Conservation (phyloP, 2,329 filamentous ascomycete genomes). For the Paramyrothecium sp. region DNA sequence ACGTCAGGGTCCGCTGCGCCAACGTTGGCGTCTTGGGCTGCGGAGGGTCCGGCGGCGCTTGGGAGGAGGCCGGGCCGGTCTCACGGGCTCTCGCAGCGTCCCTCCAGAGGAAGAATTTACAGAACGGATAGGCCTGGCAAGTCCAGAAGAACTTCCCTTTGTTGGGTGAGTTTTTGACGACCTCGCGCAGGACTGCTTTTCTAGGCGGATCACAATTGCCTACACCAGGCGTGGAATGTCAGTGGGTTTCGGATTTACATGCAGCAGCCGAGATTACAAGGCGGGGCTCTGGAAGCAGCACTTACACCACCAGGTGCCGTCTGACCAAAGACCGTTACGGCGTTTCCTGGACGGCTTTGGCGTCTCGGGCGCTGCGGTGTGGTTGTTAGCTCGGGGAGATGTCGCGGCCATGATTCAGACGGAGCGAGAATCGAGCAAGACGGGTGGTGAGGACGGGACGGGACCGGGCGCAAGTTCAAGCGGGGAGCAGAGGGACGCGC, state of each 20-base stretch:
- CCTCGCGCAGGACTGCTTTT: conserved; percentile 30
- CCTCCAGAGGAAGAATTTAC: conserved; percentile 45
- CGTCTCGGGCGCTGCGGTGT: conserved; percentile 13
- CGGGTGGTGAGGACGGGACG: too few species aligned
- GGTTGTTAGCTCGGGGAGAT: conserved; percentile 5
- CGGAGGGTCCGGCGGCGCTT: conserved; percentile 8
- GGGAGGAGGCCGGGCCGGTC: conserved; percentile 12
- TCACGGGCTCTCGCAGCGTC: conserved; percentile 33
- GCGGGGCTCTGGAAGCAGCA: background rate
- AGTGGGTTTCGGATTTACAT: background rate
- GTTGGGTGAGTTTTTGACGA: conserved; percentile 36
- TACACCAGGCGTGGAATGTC: conserved; percentile 12
- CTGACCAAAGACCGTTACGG: conserved; percentile 28
- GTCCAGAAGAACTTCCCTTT: conserved; percentile 41
- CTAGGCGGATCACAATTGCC: conserved; percentile 42
- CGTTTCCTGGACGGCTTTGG: conserved; percentile 26
- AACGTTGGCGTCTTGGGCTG: conserved; percentile 22
- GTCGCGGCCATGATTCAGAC: conserved; percentile 11
- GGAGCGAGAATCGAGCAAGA: too few species aligned
- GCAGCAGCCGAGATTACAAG: too few species aligned
- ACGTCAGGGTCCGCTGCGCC: conserved; percentile 25
- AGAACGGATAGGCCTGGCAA: conserved; percentile 34
- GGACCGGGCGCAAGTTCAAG: too few species aligned
- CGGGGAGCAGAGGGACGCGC: too few species aligned
- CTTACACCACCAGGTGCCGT: conserved; percentile 37